Conservation (phyloP, 202 grass and related monocot genomes). For the Dendrocalamus latiflorus region DNA sequence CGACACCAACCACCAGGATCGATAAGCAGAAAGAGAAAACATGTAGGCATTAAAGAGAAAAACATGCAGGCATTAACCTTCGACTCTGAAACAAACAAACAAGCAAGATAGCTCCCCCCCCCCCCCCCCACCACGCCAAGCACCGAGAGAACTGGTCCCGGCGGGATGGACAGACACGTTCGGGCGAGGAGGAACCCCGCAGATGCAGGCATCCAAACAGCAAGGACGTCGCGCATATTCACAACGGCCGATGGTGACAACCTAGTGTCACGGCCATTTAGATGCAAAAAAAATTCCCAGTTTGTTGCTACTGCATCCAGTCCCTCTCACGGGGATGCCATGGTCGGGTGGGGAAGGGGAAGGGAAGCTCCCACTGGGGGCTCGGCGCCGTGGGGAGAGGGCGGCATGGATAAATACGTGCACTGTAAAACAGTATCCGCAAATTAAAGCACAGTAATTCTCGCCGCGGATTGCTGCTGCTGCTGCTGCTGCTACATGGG, state of each 20-base stretch:
- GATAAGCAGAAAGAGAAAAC: too few species aligned
- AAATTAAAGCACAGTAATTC: not conserved
- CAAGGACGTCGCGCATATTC: slow-evolving; percentile 18
- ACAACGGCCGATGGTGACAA: slow-evolving; percentile 5
- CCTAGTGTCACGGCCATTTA: not conserved
- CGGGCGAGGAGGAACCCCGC: not conserved
- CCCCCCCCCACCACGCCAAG: too few species aligned
- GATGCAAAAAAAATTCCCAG: not conserved
- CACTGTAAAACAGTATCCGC: too few species aligned
- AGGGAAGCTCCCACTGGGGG: not conserved
- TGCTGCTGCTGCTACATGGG: not conserved
- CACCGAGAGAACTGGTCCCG: too few species aligned
- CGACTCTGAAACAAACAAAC: too few species aligned
- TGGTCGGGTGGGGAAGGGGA: slow-evolving; percentile 51
- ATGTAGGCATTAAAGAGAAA: too few species aligned
- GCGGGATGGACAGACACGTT: too few species aligned
- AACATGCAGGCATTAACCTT: too few species aligned
- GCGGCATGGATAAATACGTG: too few species aligned
- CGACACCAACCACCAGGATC: too few species aligned
- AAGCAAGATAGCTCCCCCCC: too few species aligned
- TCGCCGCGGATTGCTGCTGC: not conserved
- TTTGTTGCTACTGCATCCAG: slow-evolving; percentile 25
- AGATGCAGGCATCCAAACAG: not conserved
- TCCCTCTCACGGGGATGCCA: slow-evolving; percentile 63
- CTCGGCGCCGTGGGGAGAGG: too few species aligned